Conservation (phyloP, 352 stramenopile species). For the Globisporangium nodosum region DNA sequence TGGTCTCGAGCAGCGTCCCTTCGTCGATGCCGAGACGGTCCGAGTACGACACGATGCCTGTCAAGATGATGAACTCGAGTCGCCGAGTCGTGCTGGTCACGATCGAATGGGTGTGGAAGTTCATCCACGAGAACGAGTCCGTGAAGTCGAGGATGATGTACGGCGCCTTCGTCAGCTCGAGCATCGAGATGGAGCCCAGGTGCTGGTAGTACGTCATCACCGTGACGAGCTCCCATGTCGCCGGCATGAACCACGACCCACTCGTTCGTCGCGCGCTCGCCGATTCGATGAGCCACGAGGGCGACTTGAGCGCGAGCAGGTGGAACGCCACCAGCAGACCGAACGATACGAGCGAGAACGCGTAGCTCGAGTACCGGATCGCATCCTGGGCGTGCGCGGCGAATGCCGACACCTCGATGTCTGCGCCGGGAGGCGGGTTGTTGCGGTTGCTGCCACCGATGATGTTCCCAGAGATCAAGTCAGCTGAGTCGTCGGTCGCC, state of each 20-base stretch:
- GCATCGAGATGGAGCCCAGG: slow-evolving; percentile 62
- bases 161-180: slow-evolving; percentile 69
- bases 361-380: slow-evolving; percentile 41
- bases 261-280: slow-evolving; percentile 9
- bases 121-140: slow-evolving; percentile 71
- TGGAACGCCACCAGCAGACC: slow-evolving; percentile 57
- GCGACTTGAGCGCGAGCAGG: slow-evolving; percentile 37
- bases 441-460: slow-evolving; percentile 47
- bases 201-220: slow-evolving; percentile 69
- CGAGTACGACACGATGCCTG: slow-evolving; percentile 61
- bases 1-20: slow-evolving; percentile 31
- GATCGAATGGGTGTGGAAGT: slow-evolving; percentile 42
- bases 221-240: slow-evolving; percentile 61
- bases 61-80: slow-evolving; percentile 49
- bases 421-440: slow-evolving; percentile 43
- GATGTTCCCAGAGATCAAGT: slow-evolving; percentile 17
- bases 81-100: slow-evolving; percentile 30
- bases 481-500: slow-evolving; percentile 6
- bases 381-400: slow-evolving; percentile 40
- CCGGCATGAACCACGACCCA: slow-evolving; percentile 41
- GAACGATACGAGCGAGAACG: slow-evolving; percentile 37
- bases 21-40: slow-evolving; percentile 62
- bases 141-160: slow-evolving; percentile 71
- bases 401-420: slow-evolving; percentile 43
- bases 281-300: slow-evolving; percentile 29